Evolutionary conservation across 768 basidiomycete genomes (phyloP).

Genomic region (Postia placenta): DNA sequence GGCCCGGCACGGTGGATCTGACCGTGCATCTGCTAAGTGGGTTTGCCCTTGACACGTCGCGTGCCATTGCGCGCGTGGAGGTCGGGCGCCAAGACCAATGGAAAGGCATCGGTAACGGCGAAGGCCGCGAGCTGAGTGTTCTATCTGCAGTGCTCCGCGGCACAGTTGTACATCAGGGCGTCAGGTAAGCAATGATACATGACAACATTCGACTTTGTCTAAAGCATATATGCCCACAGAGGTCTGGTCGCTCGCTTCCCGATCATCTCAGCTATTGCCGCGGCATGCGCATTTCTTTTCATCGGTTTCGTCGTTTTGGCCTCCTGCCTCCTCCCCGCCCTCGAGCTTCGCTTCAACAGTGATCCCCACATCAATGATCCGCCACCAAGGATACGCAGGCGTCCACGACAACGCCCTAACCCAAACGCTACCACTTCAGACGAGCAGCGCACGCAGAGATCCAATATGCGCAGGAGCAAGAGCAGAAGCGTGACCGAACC

Average conservation of each 20-base stretch:
- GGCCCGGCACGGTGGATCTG: slow-evolving; percentile 38
- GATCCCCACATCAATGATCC: slow-evolving; percentile 4
- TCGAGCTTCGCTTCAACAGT: slow-evolving; percentile 23
- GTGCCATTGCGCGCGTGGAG: slow-evolving; percentile 54
- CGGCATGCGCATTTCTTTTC: slow-evolving; percentile 29
- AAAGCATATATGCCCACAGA: slow-evolving; percentile 28
- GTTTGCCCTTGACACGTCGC: slow-evolving; percentile 42
- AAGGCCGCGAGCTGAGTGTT: slow-evolving; percentile 71
- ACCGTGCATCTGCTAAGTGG: slow-evolving; percentile 53
- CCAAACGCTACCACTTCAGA: slow-evolving; percentile 9
- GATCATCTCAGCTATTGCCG: slow-evolving; percentile 42
- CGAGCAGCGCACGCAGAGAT: background rate
- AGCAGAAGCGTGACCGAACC: slow-evolving; percentile 2
- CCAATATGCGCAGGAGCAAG: slow-evolving; percentile 1
- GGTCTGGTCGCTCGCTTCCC: slow-evolving; percentile 71
- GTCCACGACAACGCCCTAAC: slow-evolving; percentile 9
- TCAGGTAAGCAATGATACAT: slow-evolving; percentile 45
- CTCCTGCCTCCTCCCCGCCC: slow-evolving; percentile 25
- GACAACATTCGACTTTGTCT: background rate
- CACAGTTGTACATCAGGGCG: slow-evolving; percentile 55
- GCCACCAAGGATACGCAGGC: slow-evolving; percentile 10
- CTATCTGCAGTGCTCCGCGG: slow-evolving; percentile 57
- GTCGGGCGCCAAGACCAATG: slow-evolving; percentile 72
- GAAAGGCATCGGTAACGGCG: slow-evolving; percentile 60
- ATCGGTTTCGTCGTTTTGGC: slow-evolving; percentile 27